A percentile compares a stretch with the other conserved stretches of the same genome.
Evolutionary conservation across 768 basidiomycete species (phyloP).

Genomic region (Phaeolepiota aurea): DNA sequence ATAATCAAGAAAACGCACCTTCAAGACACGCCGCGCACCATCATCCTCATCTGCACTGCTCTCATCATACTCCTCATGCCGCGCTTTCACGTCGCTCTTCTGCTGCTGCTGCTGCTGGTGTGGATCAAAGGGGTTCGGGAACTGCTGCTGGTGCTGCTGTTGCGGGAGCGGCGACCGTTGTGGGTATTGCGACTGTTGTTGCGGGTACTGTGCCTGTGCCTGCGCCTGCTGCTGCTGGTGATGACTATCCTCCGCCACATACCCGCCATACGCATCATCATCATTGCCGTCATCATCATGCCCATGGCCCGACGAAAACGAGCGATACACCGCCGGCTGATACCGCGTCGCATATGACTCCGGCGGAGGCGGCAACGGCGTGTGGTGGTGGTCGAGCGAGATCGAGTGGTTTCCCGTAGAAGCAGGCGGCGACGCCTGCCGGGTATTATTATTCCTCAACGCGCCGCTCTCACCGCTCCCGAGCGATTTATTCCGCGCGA

Average conservation of each 20-base stretch:
- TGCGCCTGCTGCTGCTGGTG: background rate
- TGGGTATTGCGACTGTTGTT: no score
- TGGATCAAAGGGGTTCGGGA: constrained; percentile 14
- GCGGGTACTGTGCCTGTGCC: background rate
- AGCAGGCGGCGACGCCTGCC: background rate
- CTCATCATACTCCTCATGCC: constrained; percentile 11
- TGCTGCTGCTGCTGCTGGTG: background rate
- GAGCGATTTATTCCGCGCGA: constrained; percentile 8
- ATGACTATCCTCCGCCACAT: constrained; percentile 12
- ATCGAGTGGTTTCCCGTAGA: constrained; percentile 1
- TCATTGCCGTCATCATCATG: constrained; percentile 13
- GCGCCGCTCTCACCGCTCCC: background rate
- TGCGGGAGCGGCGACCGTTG: no score
- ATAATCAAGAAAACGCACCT: constrained; percentile 14
- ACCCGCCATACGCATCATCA: constrained; percentile 27
- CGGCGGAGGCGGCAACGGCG: background rate
- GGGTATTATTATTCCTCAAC: background rate
- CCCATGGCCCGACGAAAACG: background rate
- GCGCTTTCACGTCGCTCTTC: constrained; percentile 5
- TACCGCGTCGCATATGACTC: constrained; percentile 9
- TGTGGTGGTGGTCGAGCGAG: background rate
- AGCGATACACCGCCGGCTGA: constrained; percentile 1
- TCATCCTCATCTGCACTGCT: constrained; percentile 16
- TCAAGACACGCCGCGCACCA: constrained; percentile 20
- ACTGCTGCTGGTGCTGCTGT: background rate